These are phyloP conservation scores for Macrophomina tecta DNA, from an alignment of 2,329 filamentous ascomycete species.

Conservation along the genomic window DNA sequence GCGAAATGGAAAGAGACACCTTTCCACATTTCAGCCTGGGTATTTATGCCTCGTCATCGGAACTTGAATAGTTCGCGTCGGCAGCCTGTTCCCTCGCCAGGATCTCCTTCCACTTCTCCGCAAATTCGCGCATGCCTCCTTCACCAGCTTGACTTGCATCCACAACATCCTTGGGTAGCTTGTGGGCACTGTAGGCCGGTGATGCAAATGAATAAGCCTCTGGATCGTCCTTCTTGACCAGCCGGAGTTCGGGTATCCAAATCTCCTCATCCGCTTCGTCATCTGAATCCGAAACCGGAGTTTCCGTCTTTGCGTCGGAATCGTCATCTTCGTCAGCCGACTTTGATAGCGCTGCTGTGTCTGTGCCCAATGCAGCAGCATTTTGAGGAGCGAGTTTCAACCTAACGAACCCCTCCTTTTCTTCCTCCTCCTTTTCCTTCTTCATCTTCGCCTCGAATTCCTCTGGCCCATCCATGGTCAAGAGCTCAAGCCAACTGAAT, in stretches of 20 bases:
- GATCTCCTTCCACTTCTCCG: slow-evolving; percentile 56
- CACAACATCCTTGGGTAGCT: slow-evolving; percentile 91
- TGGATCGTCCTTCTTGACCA: slow-evolving; percentile 84
- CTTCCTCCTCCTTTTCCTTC: slow-evolving; percentile 3
- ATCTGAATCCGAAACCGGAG: slow-evolving; percentile 31
- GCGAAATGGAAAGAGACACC: not conserved
- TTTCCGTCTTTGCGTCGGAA: slow-evolving; percentile 4
- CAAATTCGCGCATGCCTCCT: slow-evolving; percentile 75
- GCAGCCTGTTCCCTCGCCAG: slow-evolving; percentile 49
- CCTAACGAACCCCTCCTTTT: slow-evolving; percentile 4
- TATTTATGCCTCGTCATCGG: slow-evolving; percentile 3
- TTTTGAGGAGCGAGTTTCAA: not conserved
- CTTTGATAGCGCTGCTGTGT: not conserved
- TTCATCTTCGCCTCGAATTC: slow-evolving; percentile 45
- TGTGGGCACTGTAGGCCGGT: slow-evolving; percentile 91
- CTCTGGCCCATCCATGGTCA: slow-evolving; percentile 70
- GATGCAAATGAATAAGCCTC: slow-evolving; percentile 86
- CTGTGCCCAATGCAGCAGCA: not conserved
- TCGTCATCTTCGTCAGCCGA: not conserved
- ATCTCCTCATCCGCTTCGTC: slow-evolving; percentile 60
- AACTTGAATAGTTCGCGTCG: slow-evolving; percentile 31
- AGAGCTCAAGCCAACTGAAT: slow-evolving; percentile 87
- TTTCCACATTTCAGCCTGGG: not conserved
- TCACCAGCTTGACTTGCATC: slow-evolving; percentile 65
- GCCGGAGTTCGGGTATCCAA: slow-evolving; percentile 76